Percentiles rank a stretch among this genome's conserved stretches.
Evolutionary conservation across 106 monocot species (phyloP).

Genomic region (Dioscorea alata): DNA sequence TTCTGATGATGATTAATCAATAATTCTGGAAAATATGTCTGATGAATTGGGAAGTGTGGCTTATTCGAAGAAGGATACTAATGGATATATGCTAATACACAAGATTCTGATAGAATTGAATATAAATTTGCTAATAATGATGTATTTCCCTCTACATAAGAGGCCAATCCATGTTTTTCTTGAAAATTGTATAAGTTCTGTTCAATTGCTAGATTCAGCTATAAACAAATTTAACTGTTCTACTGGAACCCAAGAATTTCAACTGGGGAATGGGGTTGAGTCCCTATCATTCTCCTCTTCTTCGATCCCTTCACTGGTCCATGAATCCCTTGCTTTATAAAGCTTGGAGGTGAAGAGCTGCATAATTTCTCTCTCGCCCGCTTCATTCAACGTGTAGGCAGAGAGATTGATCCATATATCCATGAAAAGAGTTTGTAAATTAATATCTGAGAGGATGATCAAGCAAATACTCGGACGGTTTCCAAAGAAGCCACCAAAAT

Average conservation of each 20-base stretch:
- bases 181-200: not conserved
- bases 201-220: not conserved
- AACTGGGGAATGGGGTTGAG: not conserved
- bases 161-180: not conserved
- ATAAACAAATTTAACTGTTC: not conserved
- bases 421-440: no score
- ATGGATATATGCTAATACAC: not conserved
- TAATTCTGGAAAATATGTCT: not conserved
- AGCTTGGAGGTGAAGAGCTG: no score
- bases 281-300: no score
- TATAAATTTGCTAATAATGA: no score
- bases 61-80: not conserved
- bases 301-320: no score
- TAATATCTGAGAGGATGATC: slow-evolving; percentile 14
- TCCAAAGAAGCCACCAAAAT: slow-evolving; percentile 27
- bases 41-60: not conserved
- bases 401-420: no score
- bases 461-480: slow-evolving; percentile 28
- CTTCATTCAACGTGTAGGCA: no score
- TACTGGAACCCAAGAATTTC: slow-evolving; percentile 2
- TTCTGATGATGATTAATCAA: not conserved
- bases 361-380: no score
- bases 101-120: not conserved
- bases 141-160: not conserved
- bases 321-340: no score